Conservation (phyloP, 2,329 filamentous ascomycete genomes). For the Helotiales sp. region DNA sequence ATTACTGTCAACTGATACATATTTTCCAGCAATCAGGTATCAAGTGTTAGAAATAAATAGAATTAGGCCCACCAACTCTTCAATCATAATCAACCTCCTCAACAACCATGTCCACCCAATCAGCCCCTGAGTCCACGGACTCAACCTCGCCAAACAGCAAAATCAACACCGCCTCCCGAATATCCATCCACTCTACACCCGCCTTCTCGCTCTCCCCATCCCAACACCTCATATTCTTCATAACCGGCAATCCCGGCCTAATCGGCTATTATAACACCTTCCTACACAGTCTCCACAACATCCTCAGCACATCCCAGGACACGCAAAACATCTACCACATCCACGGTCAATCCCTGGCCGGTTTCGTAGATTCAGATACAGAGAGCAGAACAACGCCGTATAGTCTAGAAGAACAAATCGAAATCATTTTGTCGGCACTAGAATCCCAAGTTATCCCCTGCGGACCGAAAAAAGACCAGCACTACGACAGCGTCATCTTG, state of each 20-base stretch:
- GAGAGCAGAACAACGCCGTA: constrained; percentile 47
- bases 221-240: constrained; percentile 66
- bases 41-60: too few species aligned
- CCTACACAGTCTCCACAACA: constrained; percentile 59
- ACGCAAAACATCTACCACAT: constrained; percentile 51
- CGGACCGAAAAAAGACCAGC: constrained; percentile 42
- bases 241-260: constrained; percentile 78
- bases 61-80: too few species aligned
- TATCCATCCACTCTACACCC: constrained; percentile 30
- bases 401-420: constrained; percentile 59
- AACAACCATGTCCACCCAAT: background rate
- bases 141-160: background rate
- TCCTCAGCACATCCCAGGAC: constrained; percentile 51
- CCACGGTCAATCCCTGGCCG: constrained; percentile 61
- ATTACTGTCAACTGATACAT: background rate
- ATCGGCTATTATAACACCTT: constrained; percentile 76
- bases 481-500: constrained; percentile 65
- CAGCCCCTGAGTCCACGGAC: background rate
- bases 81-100: background rate
- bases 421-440: constrained; percentile 30
- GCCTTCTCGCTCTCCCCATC: constrained; percentile 19
- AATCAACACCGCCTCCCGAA: constrained; percentile 16
- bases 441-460: constrained; percentile 33
- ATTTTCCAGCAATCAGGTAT: background rate
- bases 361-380: constrained; percentile 58